These are phyloP conservation scores for Blumeria graminis DNA, from an alignment of 2,329 filamentous ascomycete genomes.

Conservation along the genomic window DNA sequence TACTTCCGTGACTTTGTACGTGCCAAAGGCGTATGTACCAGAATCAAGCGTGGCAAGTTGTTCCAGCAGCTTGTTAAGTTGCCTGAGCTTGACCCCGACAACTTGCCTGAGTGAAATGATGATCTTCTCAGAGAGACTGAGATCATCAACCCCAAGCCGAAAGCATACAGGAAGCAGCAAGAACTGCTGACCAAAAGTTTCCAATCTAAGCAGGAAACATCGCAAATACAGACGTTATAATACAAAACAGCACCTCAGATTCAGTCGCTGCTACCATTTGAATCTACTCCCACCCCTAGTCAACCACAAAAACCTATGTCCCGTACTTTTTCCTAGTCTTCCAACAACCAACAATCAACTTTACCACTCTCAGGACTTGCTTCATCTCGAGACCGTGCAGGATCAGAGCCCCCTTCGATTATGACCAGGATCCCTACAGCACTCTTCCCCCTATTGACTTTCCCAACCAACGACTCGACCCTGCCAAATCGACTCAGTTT, in stretches of 20 bases:
- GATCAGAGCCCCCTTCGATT: background rate
- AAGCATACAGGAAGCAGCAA: too few species aligned
- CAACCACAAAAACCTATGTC: background rate
- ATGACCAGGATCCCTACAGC: background rate
- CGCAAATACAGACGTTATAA: too few species aligned
- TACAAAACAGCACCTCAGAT: too few species aligned
- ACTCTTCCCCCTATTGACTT: background rate
- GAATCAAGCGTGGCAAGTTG: background rate
- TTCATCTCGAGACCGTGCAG: background rate
- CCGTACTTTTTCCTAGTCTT: background rate
- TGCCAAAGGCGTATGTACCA: background rate
- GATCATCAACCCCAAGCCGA: background rate
- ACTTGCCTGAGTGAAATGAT: background rate
- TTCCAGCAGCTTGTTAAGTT: background rate
- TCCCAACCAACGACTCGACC: background rate
- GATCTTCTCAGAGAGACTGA: background rate
- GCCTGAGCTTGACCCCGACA: background rate
- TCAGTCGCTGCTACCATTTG: too few species aligned
- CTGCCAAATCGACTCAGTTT: background rate
- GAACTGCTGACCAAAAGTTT: too few species aligned
- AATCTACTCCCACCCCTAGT: too few species aligned
- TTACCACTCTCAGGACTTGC: background rate
- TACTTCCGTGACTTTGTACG: background rate
- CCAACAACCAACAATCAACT: background rate
- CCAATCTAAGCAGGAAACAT: too few species aligned